Base-by-base conservation (phyloP, 1,284 basidiomycete genomes). In the Cerrena zonata region DNA sequence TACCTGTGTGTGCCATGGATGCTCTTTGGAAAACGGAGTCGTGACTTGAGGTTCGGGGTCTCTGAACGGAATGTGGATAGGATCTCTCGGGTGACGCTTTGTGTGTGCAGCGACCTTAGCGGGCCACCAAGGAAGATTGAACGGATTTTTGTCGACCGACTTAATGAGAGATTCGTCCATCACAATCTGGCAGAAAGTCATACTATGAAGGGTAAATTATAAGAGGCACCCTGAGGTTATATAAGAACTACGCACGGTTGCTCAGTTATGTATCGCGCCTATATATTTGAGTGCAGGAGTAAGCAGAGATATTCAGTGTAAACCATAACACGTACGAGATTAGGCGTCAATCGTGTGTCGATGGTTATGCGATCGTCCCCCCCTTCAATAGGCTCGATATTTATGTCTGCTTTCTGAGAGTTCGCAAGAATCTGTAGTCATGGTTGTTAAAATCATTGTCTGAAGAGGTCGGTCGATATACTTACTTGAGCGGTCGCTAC, bases 41-140 rank as follows among this genome's bases (percentile, higher is more conserved):
- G 59, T 64, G 3, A 69, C 63, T 45, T 69, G 66, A 15, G 67
- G 68, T 52, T 69, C 67, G 7, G 63, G 63, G 44, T 68, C 67
- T 13, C 56, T 49, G 48, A 48, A 52, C 13, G 47, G 49, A 23
- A 52, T 55, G 13, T 45, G 57, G 15, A 61, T 47, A 19, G 59
- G 59, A 47, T 65, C 63, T 13, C 60, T 46, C 61, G 65, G 65
- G 47, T 63, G 45, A 27, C 64, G 37, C 60, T 55, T 47, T 39
- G 59, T 39, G 61, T 71, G 56, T 52, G 67, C 23, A 59, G 68
- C 15, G 65, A 72, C 50, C 58, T 62, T 19, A 54, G 71, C 45
- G 62, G 70, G 51, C 67, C 70, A 61, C 59, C 59, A 61, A 25
- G 48, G 25, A 5, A 47, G 52, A n/a, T 53, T 50, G 49, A 38